Base-by-base conservation (phyloP, 106 monocot species). In the Dioscorea dumetorum region DNA sequence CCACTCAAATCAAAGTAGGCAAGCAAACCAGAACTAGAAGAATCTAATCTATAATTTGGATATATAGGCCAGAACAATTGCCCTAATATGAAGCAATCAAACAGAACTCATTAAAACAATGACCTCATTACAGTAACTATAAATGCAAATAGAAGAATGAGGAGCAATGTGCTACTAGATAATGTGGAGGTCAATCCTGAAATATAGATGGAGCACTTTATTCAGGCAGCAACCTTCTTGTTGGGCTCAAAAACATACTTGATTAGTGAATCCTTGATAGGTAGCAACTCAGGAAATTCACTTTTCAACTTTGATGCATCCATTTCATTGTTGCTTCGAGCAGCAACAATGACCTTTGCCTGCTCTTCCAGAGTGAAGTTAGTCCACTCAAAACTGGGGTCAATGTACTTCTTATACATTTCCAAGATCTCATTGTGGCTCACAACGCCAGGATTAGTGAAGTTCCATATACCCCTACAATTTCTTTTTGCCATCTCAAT, bases 401-500 rank as follows among this genome's bases (percentile, higher is more conserved):
- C 72, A 35, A 70, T 70, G 35, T 58, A 70, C 4, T 33, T 58
- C 59, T 59, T 70, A 22, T 70, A 70, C 70, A 72, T 72, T 63
- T 64, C 72, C 4, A 72, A 52, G 19, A 72, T 72, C 72, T 72
- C 72, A 34, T 72, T 72, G 32, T 72, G 72, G 70, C 70, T 70
- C 33, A 70, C 70, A 58, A 70, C 70, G 35, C 70, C 70, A 48
- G 70, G 70, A 17, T 70, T 70, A 9, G 70, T 70, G 70, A 70
- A 70, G 59, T 70, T 70, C 70, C 70, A 70, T 59, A 70, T 59
- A 23, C 70, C 70, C 57, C 51, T 75, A 33, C 16, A 61, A 31
- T 74, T 60, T 51, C 74, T 74, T n/a, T 74, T 67, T n/a, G 74
- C 74, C 74, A 74, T 74, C 67, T 74, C 74, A 59, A 74, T 49